Conservation (phyloP, 2,329 filamentous ascomycete species). For the Exserohilum rostratum region DNA sequence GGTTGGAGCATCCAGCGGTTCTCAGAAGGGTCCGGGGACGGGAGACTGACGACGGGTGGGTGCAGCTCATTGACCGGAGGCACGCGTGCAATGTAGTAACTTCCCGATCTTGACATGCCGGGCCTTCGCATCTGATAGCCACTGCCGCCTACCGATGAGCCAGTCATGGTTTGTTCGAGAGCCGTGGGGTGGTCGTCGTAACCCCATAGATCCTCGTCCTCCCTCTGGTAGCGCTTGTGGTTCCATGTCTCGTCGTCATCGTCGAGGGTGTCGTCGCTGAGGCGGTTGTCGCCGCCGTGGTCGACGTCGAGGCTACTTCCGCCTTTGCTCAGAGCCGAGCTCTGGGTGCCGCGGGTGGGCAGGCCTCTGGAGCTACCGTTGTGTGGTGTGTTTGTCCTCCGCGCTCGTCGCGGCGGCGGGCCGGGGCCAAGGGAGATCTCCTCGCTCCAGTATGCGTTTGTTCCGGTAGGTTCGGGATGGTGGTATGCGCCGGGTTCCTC, state of each 20-base stretch:
- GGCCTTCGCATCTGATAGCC: conserved; percentile 32
- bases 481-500: conserved; percentile 76
- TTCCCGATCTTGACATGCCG: conserved; percentile 39
- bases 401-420: conserved; percentile 65
- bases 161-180: conserved; percentile 37
- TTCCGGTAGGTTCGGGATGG: conserved; percentile 82
- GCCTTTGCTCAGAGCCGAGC: conserved; percentile 53
- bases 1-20: conserved; percentile 93
- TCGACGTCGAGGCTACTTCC: conserved; percentile 46
- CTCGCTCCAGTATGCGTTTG: conserved; percentile 86
- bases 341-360: conserved; percentile 62
- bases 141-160: conserved; percentile 41
- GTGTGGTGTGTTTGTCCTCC: conserved; percentile 59
- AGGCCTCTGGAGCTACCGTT: conserved; percentile 60
- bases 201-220: conserved; percentile 88
- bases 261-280: conserved; percentile 44
- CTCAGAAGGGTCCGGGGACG: conserved; percentile 70
- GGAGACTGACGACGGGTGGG: conserved; percentile 81
- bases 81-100: conserved; percentile 52
- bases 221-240: conserved; percentile 77
- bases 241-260: conserved; percentile 68
- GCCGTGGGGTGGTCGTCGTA: conserved; percentile 55
- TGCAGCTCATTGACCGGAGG: conserved; percentile 86
- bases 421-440: conserved; percentile 84
- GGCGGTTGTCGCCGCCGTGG: conserved; percentile 27